Percentiles rank a stretch among this genome's conserved stretches.
Conservation (phyloP, 2,329 filamentous ascomycete species). For the Ophidiomyces ophidiicola region DNA sequence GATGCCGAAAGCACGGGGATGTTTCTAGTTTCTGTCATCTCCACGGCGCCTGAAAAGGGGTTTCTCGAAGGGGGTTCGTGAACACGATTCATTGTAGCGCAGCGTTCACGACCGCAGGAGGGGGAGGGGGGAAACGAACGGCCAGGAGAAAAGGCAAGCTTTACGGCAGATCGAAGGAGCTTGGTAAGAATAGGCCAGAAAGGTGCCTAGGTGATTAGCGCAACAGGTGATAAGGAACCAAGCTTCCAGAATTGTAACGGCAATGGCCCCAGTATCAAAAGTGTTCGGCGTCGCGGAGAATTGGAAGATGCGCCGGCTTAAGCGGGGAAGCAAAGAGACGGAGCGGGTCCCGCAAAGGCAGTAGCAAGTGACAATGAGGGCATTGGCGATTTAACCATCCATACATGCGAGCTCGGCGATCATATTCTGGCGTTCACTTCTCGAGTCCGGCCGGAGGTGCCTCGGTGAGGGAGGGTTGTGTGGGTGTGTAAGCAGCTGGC, state of each 20-base stretch:
- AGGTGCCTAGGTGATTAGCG: background rate
- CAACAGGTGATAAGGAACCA: background rate
- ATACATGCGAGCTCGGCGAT: background rate
- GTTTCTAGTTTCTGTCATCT: constrained; percentile 38
- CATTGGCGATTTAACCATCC: constrained; percentile 2
- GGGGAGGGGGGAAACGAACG: background rate
- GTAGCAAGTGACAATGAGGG: constrained; percentile 1
- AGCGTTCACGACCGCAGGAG: background rate
- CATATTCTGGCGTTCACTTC: background rate
- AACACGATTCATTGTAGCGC: constrained; percentile 29
- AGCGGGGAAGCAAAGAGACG: constrained; percentile 9
- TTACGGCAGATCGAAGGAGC: background rate
- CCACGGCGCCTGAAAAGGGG: constrained; percentile 33
- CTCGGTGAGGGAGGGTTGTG: background rate
- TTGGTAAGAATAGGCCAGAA: background rate
- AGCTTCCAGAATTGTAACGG: background rate
- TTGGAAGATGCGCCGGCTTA: constrained; percentile 5
- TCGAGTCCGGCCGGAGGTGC: background rate
- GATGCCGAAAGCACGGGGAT: constrained; percentile 42
- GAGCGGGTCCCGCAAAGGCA: constrained; percentile 6
- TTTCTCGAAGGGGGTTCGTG: constrained; percentile 34
- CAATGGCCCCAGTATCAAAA: background rate
- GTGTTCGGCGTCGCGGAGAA: background rate
- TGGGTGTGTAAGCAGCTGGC: background rate
- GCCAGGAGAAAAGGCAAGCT: constrained; percentile 1